Evolutionary conservation across 306 rosid genomes (phyloP).

Genomic region (Acacia melanoxylon): DNA sequence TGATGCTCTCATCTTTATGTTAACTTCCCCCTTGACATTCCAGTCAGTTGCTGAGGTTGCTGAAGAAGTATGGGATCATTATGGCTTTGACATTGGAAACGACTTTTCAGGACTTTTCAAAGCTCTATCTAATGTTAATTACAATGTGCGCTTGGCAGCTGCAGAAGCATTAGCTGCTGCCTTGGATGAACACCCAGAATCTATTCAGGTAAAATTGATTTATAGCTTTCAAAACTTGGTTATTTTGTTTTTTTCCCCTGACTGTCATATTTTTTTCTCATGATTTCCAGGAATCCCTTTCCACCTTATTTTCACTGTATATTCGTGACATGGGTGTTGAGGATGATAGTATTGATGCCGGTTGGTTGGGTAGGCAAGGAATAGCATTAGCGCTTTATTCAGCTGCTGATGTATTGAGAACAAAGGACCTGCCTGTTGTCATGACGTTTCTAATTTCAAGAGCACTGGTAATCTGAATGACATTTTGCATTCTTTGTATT

Average conservation of each 20-base stretch:
- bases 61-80: conserved; percentile 97
- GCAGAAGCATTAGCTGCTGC: conserved; percentile 96
- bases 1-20: background rate
- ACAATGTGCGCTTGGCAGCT: conserved; percentile 85
- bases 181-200: conserved; percentile 88
- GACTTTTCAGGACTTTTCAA: conserved; percentile 85
- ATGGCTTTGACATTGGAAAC: conserved; percentile 86
- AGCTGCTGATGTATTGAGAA: conserved; percentile 91
- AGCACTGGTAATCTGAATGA: conserved; percentile 70
- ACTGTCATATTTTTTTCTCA: conserved; percentile 12
- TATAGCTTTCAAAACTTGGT: conserved; percentile 5
- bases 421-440: conserved; percentile 92
- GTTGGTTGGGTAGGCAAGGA: conserved; percentile 98
- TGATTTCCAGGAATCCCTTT: conserved; percentile 78
- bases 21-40: conserved; percentile 4
- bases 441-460: conserved; percentile 93
- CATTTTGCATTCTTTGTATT: background rate
- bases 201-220: conserved; percentile 71
- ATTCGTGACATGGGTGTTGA: conserved; percentile 69
- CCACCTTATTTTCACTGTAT: conserved; percentile 83
- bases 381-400: conserved; percentile 83
- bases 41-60: conserved; percentile 94
- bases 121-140: conserved; percentile 84
- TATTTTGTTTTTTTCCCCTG: background rate
- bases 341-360: conserved; percentile 68